Base-by-base conservation (phyloP, 345 rosid species). In the Pseudoturritis turrita region DNA sequence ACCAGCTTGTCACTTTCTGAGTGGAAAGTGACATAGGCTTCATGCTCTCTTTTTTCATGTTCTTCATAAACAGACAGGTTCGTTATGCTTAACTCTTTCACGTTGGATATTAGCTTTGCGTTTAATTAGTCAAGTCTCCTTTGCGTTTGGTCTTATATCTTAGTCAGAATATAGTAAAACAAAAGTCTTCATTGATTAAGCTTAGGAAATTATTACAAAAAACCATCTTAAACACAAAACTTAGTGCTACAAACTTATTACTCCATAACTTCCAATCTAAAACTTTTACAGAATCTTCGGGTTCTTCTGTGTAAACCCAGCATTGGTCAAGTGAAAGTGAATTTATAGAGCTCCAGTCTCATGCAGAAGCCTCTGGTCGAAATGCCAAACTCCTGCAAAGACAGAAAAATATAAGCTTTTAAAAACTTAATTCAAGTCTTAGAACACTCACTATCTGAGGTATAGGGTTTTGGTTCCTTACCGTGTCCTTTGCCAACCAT, bases 401-500 rank as follows among this genome's bases (percentile, higher is more conserved):
- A 62, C 45, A 66, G 13, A 22, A 15, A n/a, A 33, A 29, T 10
- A 2, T 23, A n/a, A 26, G 9, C 10, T 35, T 45, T 35, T 2
- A 15, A 28, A 11, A 15, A 57, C 15, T 13, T 2, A 52, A 6
- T 23, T 6, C 13, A 49, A 26, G 41, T 57, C 43, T n/a, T 17
- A 47, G 23, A 39, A 45, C n/a, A n/a, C 19, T 3, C n/a, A 68
- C 3, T 14, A 23, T 17, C 26, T 37, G 13, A 39, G 9, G 9
- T 23, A 44, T 31, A 43, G 14, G 52, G 54, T 4, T 37, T 43
- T 31, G 70, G 10, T 62, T 61, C 39, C 64, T 1, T 87, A 93
- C 98, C 98, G 28, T 93, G 98, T 71, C 98, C 98, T 80, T 91
- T 91, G 33, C 96, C 96, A 13, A 91, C 89, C 80, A 78, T 84